Conservation (phyloP, 2,329 filamentous ascomycete species). For the Aureobasidium sp. region DNA sequence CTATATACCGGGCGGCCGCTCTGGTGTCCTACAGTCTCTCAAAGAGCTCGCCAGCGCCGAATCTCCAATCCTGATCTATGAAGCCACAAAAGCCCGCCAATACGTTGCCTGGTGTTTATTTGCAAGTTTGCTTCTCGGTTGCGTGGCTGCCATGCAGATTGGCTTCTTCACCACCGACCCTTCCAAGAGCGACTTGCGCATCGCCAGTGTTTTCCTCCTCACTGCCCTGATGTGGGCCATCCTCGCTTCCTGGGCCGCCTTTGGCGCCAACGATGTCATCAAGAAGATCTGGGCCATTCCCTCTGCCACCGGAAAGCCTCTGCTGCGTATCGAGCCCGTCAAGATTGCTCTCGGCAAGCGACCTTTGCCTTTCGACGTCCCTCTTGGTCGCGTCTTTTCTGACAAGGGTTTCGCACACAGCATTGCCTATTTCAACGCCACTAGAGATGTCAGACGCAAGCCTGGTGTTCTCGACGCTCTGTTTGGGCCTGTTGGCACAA, state of each 20-base stretch:
- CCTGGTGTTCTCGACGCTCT: constrained; percentile 1
- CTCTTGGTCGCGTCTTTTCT: neutral
- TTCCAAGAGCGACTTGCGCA: neutral
- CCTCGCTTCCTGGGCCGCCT: neutral
- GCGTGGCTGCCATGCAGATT: neutral
- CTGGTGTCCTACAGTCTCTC: neutral
- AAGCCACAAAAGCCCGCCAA: constrained; percentile 5
- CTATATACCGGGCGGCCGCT: neutral
- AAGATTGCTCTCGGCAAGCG: neutral
- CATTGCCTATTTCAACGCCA: neutral
- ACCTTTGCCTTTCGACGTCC: constrained; percentile 7
- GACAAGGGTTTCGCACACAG: neutral
- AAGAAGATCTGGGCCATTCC: neutral
- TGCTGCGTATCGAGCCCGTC: constrained; percentile 4
- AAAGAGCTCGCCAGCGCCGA: neutral
- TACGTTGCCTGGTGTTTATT: constrained; percentile 3
- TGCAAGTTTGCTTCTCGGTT: neutral
- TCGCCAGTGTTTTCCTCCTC: neutral
- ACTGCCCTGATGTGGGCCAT: neutral
- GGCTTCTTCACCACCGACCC: neutral
- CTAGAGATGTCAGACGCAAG: neutral
- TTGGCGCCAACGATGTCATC: neutral
- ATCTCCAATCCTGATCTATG: constrained; percentile 2
- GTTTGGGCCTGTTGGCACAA: neutral
- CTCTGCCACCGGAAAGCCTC: neutral